phyloP scores from a whole-genome alignment of 345 rosid genomes.

The Eucalyptus regnans region DNA sequence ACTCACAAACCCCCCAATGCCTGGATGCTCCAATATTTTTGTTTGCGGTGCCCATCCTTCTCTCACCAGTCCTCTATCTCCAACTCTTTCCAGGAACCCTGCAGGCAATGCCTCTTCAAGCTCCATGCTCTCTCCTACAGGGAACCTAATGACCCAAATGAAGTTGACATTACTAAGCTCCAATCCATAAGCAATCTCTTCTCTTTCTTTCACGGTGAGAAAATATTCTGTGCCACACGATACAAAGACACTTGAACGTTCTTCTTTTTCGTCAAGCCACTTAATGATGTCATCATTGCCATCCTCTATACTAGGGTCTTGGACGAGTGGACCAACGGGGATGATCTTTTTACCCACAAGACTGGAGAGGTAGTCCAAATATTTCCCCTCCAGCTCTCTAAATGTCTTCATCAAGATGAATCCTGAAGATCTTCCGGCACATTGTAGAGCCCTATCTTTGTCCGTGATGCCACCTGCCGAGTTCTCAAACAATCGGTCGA shows the following conservation, averaged over 20 bases:
- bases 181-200: conserved; percentile 22
- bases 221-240: conserved; percentile 27
- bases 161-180: conserved; percentile 16
- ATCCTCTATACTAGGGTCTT: not conserved
- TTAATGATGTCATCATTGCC: not conserved
- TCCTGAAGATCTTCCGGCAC: not conserved
- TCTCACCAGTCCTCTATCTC: conserved; percentile 7
- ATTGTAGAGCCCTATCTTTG: not conserved
- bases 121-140: not conserved
- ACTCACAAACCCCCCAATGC: conserved; percentile 14
- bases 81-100: conserved; percentile 12
- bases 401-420: conserved; percentile 13
- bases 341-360: conserved; percentile 6
- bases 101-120: conserved; percentile 8
- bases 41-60: conserved; percentile 24
- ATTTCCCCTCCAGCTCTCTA: conserved; percentile 18
- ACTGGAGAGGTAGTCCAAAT: conserved; percentile 7
- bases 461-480: not conserved
- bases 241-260: conserved; percentile 9
- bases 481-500: not conserved
- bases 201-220: conserved; percentile 8
- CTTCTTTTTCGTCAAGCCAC: conserved; percentile 13
- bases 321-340: conserved; percentile 22
- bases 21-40: not conserved
- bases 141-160: conserved; percentile 24